Base-by-base conservation (phyloP, 2,329 filamentous ascomycete species). In the Neonectria sp. region DNA sequence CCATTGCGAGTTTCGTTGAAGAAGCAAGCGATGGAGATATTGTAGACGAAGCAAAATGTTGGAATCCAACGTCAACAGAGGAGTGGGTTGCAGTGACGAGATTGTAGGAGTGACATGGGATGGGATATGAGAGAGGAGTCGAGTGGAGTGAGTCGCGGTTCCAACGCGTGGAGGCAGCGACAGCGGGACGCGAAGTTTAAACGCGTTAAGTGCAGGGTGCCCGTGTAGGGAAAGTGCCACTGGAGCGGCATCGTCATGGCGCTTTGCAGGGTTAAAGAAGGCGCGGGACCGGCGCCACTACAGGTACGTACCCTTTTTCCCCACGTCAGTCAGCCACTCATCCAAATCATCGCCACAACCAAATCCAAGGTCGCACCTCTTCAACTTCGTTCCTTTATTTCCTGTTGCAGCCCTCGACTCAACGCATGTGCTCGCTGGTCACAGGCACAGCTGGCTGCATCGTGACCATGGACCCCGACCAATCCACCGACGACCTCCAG, bases 1-100 rank as follows among this genome's bases (percentile, higher is more conserved):
- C 85, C 87, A 90, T 89, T 9, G 29, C 70, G 71, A 59, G 46
- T 46, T 43, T 24, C 8, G 29, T 24, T 25, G 31, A 43, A 24
- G 37, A 21, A 21, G 31, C 48, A 37, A 49, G 35, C 24, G 35
- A 56, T 51, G 12, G 11, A 35, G 31, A 53, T n/a, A 9, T 27
- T 27, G 15, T 8, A 8, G 13, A 27, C 24, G 17, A 35, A 53
- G 51, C n/a, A 21, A 35, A 13, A 35, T 21, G 11, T 53, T 35
- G 17, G n/a, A 8, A 17, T n/a, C 24, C 31, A 13, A n/a, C 21
- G 49, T 55, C 27, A 48, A 62, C 29, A 45, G 12, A 48, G 21
- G 33, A 60, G 37, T 17, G 15, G 15, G 37, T 35, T 60, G 33
- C 24, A 55, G 55, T n/a, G 17, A 55, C 29, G 40, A 46, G 37